Evolutionary conservation across 345 rosid genomes (phyloP).

Genomic region (Arabis hirsuta): DNA sequence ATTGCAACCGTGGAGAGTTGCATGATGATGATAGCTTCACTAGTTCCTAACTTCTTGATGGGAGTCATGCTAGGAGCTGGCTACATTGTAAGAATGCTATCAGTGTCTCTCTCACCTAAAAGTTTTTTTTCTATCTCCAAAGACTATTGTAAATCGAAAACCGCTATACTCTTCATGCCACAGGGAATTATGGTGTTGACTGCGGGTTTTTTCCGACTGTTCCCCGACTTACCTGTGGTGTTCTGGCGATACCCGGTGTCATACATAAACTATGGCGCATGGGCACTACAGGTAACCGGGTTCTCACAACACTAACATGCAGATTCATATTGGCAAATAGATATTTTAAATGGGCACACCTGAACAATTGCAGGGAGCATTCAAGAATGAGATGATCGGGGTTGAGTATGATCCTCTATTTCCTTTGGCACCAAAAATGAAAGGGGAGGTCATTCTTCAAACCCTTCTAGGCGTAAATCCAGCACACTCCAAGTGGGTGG

Average conservation of each 20-base stretch:
- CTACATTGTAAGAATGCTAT: constrained; percentile 58
- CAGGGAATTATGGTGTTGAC: constrained; percentile 84
- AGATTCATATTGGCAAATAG: not conserved
- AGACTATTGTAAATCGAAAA: constrained; percentile 9
- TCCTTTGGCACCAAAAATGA: constrained; percentile 60
- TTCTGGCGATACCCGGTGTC: constrained; percentile 87
- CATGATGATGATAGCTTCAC: constrained; percentile 85
- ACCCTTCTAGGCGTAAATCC: constrained; percentile 58
- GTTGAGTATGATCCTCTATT: constrained; percentile 68
- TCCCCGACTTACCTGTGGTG: constrained; percentile 73
- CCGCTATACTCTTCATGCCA: constrained; percentile 2
- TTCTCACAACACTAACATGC: constrained; percentile 8
- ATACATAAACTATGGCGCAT: constrained; percentile 67
- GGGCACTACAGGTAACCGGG: constrained; percentile 77
- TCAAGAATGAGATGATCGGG: constrained; percentile 83
- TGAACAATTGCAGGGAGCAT: constrained; percentile 62
- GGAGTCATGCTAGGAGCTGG: constrained; percentile 84
- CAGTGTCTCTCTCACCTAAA: constrained; percentile 20
- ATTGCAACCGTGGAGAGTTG: constrained; percentile 78
- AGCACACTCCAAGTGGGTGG: constrained; percentile 82
- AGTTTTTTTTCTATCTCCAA: not conserved
- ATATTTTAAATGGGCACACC: constrained; percentile 18
- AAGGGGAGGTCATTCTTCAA: constrained; percentile 63
- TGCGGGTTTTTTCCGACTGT: constrained; percentile 73
- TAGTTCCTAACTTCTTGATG: constrained; percentile 80